Conservation (phyloP, 768 basidiomycete species). For the Amyloporia xantha region DNA sequence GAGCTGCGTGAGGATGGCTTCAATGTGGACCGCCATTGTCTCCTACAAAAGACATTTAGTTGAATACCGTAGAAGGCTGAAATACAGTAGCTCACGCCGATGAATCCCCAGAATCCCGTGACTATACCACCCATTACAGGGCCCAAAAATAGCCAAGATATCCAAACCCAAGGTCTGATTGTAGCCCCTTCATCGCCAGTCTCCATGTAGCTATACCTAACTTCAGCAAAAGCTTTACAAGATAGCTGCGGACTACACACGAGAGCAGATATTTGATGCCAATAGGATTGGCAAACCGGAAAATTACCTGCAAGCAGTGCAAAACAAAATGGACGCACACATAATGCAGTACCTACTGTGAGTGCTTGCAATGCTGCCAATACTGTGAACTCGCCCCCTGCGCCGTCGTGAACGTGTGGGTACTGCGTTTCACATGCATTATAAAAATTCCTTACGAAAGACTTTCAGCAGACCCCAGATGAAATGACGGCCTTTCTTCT, state of each 20-base stretch:
- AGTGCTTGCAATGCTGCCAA: slow-evolving; percentile 14
- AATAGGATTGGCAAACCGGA: slow-evolving; percentile 18
- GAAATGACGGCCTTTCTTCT: slow-evolving; percentile 26
- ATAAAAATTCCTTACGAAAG: slow-evolving; percentile 15
- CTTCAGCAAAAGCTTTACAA: background rate
- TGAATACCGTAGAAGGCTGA: background rate
- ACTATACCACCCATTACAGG: slow-evolving; percentile 37
- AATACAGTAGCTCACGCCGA: background rate
- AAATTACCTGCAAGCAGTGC: slow-evolving; percentile 11
- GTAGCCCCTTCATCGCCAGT: slow-evolving; percentile 27
- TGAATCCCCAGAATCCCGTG: background rate
- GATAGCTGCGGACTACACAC: slow-evolving; percentile 16
- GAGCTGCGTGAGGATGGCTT: slow-evolving; percentile 47
- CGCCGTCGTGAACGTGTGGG: background rate
- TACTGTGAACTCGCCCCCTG: slow-evolving; percentile 15
- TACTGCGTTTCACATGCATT: background rate
- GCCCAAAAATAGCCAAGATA: slow-evolving; percentile 28
- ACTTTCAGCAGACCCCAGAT: slow-evolving; percentile 27
- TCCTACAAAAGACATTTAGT: slow-evolving; percentile 21
- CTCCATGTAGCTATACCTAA: slow-evolving; percentile 28
- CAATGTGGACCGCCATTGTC: slow-evolving; percentile 39
- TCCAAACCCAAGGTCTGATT: slow-evolving; percentile 46
- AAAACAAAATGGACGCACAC: background rate
- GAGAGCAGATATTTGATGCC: slow-evolving; percentile 33
- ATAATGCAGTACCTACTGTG: slow-evolving; percentile 9